Evolutionary conservation across 1,139 yeast species (phyloP), one percentile per base, ranked within the genome.

Genomic region (Debaryomycetaceae sp.): DNA sequence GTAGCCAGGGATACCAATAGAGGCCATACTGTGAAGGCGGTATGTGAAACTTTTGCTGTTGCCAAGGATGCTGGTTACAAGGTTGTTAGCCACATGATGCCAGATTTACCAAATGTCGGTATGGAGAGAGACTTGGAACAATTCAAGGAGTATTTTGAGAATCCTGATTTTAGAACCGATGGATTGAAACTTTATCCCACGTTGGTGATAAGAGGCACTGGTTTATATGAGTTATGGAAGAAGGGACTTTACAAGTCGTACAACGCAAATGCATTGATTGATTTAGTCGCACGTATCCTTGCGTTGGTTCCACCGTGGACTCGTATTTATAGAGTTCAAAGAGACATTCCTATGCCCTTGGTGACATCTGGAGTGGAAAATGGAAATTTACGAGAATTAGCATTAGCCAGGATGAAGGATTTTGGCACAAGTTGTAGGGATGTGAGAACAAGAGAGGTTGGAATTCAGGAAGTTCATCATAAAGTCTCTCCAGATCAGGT

Each of bases 271-370:
- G 97, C 95, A 6, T 76, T 93, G 58, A 87, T 93, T 42, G 99
- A 93, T 63, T 73, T 93, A 50, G 97, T 93, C 41, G 99, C 99
- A 0, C 80, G 98, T 57, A 93, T 93, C 45, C 72, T 93, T 72
- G 97, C 98, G 0, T 72, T 93, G 51, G 98, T 93, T 5, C 99
- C 99, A 29, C 99, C 99, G 6, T 93, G 99, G 99, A 93, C 99
- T 5, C 84, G 99, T 70, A 93, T 93, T 55, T 93, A 93, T 66
- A 83, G 99, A 64, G 99, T 93, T 31, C 99, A 93, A 69, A 80
- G 99, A 72, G 99, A 93, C 76, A 93, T 93, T 46, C 99, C 99
- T 24, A 93, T 93, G 99, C 99, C 99, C 0, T 75, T 93, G 55
- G 99, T 93, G 37, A 87, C 97, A 0, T 87, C 97, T 1, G 99